phyloP scores from a whole-genome alignment of 352 stramenopile species.

The Globisporangium paroecandrum region DNA sequence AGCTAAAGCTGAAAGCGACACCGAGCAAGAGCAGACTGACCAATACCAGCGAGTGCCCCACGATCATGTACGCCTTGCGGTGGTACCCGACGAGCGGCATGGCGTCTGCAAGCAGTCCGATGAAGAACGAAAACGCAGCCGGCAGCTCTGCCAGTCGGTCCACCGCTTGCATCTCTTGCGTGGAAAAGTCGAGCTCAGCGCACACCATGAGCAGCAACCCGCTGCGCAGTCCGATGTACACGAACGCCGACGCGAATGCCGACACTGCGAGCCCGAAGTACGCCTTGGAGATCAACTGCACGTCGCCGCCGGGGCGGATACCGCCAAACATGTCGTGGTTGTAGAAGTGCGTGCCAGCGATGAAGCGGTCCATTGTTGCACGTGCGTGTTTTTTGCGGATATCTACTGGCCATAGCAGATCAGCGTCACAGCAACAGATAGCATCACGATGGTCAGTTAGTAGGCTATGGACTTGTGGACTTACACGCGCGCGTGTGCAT shows the following conservation, averaged over 20 bases:
- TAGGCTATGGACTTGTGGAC: not conserved
- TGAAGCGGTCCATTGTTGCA: conserved; percentile 14
- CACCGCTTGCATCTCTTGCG: conserved; percentile 19
- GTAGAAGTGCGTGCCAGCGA: conserved; percentile 24
- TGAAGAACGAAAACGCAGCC: conserved; percentile 55
- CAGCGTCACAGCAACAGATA: not conserved
- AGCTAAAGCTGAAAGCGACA: conserved; percentile 10
- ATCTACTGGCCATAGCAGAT: not conserved
- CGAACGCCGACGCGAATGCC: conserved; percentile 19
- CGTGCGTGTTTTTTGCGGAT: not conserved
- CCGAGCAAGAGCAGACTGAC: conserved; percentile 4
- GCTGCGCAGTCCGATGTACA: conserved; percentile 20
- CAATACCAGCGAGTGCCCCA: conserved; percentile 26
- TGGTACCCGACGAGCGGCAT: conserved; percentile 58
- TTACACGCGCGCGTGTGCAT: not conserved
- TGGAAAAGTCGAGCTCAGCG: conserved; percentile 12
- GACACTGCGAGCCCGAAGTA: conserved; percentile 20
- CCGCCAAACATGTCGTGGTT: conserved; percentile 26
- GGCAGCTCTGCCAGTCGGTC: conserved; percentile 42
- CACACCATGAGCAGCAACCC: conserved; percentile 18
- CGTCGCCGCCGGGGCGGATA: conserved; percentile 17
- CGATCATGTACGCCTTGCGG: conserved; percentile 75
- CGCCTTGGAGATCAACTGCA: conserved; percentile 12
- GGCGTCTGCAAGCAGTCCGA: conserved; percentile 63
- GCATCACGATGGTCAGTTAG: not conserved